These are phyloP conservation scores for Plectranthus barbatus DNA, from an alignment of 257 asterid species.

Conservation along the genomic window DNA sequence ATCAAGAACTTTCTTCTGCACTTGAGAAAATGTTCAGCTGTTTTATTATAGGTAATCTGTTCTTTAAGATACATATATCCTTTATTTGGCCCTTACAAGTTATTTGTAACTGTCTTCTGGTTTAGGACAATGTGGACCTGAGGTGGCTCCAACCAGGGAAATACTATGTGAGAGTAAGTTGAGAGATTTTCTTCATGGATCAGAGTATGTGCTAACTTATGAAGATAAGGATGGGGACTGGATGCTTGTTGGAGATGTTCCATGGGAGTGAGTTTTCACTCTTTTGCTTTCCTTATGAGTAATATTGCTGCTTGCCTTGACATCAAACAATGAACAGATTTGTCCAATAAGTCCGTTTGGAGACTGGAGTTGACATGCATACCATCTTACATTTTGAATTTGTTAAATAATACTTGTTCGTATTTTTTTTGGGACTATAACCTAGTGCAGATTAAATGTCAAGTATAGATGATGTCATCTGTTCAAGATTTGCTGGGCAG, in stretches of 20 bases:
- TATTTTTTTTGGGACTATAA: no score
- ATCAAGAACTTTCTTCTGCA: constrained; percentile 72
- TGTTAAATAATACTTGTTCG: no score
- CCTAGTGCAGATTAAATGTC: neutral
- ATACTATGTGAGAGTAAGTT: constrained; percentile 51
- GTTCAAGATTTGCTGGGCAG: neutral
- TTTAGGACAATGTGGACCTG: constrained; percentile 59
- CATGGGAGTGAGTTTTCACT: constrained; percentile 15
- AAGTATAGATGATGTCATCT: neutral
- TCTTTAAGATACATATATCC: neutral
- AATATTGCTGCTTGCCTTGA: neutral
- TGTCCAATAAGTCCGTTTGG: neutral
- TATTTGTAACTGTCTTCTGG: neutral
- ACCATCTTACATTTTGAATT: neutral
- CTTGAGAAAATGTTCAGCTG: constrained; percentile 90
- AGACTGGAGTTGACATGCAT: neutral
- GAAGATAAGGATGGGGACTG: constrained; percentile 31
- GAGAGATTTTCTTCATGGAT: constrained; percentile 56
- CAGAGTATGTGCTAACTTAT: constrained; percentile 34
- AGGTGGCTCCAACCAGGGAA: constrained; percentile 44
- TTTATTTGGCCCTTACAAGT: neutral
- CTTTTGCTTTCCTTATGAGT: neutral
- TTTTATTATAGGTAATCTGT: constrained; percentile 41
- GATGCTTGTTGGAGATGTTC: constrained; percentile 32
- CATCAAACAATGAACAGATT: neutral